Base-by-base conservation (phyloP, 2,329 filamentous ascomycete species). In the Aspergillus cejpii region DNA sequence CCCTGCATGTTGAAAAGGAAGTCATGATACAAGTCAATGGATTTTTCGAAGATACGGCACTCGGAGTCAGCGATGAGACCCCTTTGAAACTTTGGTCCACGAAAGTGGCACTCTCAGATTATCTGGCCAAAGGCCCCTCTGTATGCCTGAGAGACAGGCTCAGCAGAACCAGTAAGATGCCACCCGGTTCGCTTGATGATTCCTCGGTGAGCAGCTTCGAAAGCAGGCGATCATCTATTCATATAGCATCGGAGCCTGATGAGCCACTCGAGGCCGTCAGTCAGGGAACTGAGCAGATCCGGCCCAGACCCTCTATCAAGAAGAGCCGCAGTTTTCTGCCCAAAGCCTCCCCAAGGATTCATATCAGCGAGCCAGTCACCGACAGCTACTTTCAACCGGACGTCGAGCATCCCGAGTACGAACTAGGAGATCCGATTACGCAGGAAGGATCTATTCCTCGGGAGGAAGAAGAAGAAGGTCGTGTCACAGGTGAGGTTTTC, bases 1-100 rank as follows among this genome's bases (percentile, higher is more conserved):
- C 72, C 0, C 51, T 82, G 17, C 64, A 68, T 27, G 68, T 81
- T 1, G 72, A 75, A 36, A 67, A 73, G 17, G 73, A 74, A 36
- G 76, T 81, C 28, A 75, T 73, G 40, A 70, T 83, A 2, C 79
- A 83, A 51, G 56, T 77, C 6, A 72, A 75, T 39, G 79, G 79
- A 0, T 83, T 83, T 55, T 83, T 81, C 44, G 77, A 80, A 37
- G 77, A 81, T 77, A 79, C 67, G 69, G 77, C 34, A 73, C 72
- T 15, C 69, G 74, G 50, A 49, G 77, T 44, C 64, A 74, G n/a
- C 63, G 80, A 20, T 56, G 70, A 44, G 15, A 57, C 49, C 2
- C 62, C 62, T 1, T 47, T 65, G 11, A 64, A 63, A 27, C 41
- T 65, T 10, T 65, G 62, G 62, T 62, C 62, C 11, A 58, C 58